phyloP scores from a whole-genome alignment of 495 filamentous ascomycete genomes.

The Talaromyces ruber region DNA sequence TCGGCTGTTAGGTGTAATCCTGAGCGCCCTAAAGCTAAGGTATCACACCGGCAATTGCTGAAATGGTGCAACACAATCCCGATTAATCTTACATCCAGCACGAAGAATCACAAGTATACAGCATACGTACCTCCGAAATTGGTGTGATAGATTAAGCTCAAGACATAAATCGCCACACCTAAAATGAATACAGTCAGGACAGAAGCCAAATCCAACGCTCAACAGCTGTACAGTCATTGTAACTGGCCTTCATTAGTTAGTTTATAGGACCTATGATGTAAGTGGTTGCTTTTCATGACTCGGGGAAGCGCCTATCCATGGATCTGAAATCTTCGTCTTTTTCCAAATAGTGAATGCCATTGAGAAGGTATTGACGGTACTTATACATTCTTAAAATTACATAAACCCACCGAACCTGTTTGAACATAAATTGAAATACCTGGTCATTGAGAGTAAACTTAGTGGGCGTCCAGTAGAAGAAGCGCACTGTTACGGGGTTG shows the following conservation, averaged over 20 bases:
- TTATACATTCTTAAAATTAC: not conserved
- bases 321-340: not conserved
- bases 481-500: not conserved
- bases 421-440: not conserved
- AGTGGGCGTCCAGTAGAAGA: not conserved
- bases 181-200: too few relatives aligned
- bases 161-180: too few relatives aligned
- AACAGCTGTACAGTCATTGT: not conserved
- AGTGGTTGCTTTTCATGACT: not conserved
- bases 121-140: not conserved
- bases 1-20: not conserved
- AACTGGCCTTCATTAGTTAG: not conserved
- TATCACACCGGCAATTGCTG: not conserved
- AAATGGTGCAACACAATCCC: not conserved
- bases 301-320: not conserved
- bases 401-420: not conserved
- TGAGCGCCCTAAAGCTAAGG: not conserved
- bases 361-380: not conserved
- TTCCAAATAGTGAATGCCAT: not conserved
- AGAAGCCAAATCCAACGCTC: not conserved
- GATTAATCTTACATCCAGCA: not conserved
- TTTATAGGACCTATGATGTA: not conserved
- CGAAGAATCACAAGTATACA: too few relatives aligned
- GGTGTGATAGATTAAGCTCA: not conserved
- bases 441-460: not conserved